Conservation (phyloP, 2,329 filamentous ascomycete genomes). For the Plenodomus tracheiphilus region DNA sequence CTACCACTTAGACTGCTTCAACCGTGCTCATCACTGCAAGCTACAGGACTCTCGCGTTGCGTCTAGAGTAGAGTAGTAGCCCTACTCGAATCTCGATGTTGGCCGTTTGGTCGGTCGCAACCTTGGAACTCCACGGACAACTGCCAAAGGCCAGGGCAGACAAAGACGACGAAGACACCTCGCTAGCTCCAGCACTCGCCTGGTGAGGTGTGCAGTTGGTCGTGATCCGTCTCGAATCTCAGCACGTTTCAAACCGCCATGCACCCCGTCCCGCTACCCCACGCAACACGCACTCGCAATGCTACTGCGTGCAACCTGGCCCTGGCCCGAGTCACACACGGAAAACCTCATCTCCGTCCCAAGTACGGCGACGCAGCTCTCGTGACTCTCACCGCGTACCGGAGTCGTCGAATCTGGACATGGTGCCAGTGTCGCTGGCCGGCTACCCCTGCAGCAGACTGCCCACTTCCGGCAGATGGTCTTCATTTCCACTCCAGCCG, state of each 20-base stretch:
- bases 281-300: neutral
- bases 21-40: neutral
- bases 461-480: slow-evolving; percentile 10
- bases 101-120: too few species aligned
- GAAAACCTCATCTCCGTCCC: slow-evolving; percentile 8
- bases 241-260: too few species aligned
- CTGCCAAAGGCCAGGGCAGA: neutral
- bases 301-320: slow-evolving; percentile 1
- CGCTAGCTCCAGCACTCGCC: neutral
- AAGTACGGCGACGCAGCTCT: slow-evolving; percentile 14
- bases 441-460: slow-evolving; percentile 10
- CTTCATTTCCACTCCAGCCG: slow-evolving; percentile 11
- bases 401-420: slow-evolving; percentile 14
- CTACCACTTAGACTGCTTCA: neutral
- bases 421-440: slow-evolving; percentile 6
- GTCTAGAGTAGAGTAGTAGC: neutral
- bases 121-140: neutral
- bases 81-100: too few species aligned
- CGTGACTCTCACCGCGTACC: slow-evolving; percentile 21
- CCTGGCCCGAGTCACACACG: slow-evolving; percentile 1
- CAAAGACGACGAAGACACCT: neutral
- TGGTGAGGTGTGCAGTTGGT: too few species aligned
- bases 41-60: neutral
- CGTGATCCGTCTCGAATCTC: too few species aligned
- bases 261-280: neutral